A percentile compares a stretch with the other conserved stretches of the same genome.
Evolutionary conservation across 1,139 yeast genomes (phyloP).

Genomic region (Kurtzmaniella quercitrusa): DNA sequence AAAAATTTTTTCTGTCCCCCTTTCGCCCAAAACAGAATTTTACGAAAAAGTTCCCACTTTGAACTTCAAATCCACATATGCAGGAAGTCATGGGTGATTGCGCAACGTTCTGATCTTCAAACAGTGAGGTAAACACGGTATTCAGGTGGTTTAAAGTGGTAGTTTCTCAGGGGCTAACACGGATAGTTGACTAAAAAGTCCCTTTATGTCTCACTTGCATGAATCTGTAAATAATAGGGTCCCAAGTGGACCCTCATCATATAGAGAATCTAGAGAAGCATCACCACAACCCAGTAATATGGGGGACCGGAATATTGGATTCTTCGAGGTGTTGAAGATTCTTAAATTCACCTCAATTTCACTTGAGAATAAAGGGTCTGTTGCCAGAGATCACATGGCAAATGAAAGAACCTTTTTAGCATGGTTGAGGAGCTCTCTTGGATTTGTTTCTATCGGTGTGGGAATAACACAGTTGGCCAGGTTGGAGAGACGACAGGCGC

Average conservation of each 20-base stretch:
- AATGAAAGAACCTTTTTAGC: slow-evolving; percentile 77
- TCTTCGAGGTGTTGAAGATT: slow-evolving; percentile 5
- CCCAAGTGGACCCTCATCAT: background rate
- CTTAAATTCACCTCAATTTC: slow-evolving; percentile 22
- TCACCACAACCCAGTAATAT: background rate
- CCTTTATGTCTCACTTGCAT: background rate
- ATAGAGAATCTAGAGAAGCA: background rate
- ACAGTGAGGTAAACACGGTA: background rate
- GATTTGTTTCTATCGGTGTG: slow-evolving; percentile 40
- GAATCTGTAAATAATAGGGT: background rate
- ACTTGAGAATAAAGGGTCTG: slow-evolving; percentile 44
- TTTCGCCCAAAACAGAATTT: too few species aligned
- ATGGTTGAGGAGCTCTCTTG: slow-evolving; percentile 60
- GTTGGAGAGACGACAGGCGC: slow-evolving; percentile 15
- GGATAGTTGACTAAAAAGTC: too few species aligned
- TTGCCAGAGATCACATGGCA: slow-evolving; percentile 55
- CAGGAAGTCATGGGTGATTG: background rate
- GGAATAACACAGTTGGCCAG: slow-evolving; percentile 41
- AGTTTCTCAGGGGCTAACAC: too few species aligned
- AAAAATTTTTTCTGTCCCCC: too few species aligned
- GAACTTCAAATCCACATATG: background rate
- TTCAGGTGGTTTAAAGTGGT: background rate
- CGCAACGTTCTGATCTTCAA: background rate
- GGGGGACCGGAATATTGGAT: slow-evolving; percentile 2
- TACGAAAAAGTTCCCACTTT: background rate